phyloP scores from a whole-genome alignment of 2,329 filamentous ascomycete species.

The Pseudogymnoascus sp. region DNA sequence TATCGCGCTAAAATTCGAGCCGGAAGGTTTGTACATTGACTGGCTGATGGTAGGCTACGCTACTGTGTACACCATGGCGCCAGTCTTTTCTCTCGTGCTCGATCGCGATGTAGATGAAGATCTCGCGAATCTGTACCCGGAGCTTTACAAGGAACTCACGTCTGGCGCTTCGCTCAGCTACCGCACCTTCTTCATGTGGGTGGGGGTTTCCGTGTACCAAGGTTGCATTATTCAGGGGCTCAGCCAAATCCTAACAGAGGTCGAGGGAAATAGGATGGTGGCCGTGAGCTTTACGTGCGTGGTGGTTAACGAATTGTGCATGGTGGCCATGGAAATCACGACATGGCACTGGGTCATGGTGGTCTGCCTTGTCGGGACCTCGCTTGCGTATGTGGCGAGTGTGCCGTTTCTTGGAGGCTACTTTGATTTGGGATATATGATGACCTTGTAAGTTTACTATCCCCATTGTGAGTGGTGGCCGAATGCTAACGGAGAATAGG shows the following conservation, averaged over 20 bases:
- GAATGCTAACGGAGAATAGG: slow-evolving; percentile 34
- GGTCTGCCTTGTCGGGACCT: slow-evolving; percentile 71
- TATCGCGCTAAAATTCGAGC: slow-evolving; percentile 85
- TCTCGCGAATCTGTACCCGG: slow-evolving; percentile 88
- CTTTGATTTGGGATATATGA: slow-evolving; percentile 74
- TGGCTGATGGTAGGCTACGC: slow-evolving; percentile 97
- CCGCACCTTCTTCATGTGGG: slow-evolving; percentile 94
- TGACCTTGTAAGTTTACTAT: slow-evolving; percentile 48
- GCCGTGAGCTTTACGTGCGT: slow-evolving; percentile 86
- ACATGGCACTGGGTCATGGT: slow-evolving; percentile 97
- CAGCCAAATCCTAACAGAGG: slow-evolving; percentile 75
- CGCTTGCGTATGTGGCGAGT: slow-evolving; percentile 67
- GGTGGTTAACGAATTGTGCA: slow-evolving; percentile 87
- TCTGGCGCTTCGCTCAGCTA: slow-evolving; percentile 79
- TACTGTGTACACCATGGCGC: slow-evolving; percentile 87
- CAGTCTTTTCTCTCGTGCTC: slow-evolving; percentile 86
- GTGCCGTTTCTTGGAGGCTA: slow-evolving; percentile 83
- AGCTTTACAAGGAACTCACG: slow-evolving; percentile 96
- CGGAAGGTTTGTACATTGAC: slow-evolving; percentile 88
- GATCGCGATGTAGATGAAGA: slow-evolving; percentile 93
- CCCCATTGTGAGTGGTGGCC: slow-evolving; percentile 11
- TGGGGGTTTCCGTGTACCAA: slow-evolving; percentile 89
- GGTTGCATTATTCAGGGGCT: slow-evolving; percentile 93
- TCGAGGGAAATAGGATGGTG: slow-evolving; percentile 68
- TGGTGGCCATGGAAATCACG: slow-evolving; percentile 94